phyloP scores from a whole-genome alignment of 2,329 filamentous ascomycete species.

The Aspergillus japonicus region DNA sequence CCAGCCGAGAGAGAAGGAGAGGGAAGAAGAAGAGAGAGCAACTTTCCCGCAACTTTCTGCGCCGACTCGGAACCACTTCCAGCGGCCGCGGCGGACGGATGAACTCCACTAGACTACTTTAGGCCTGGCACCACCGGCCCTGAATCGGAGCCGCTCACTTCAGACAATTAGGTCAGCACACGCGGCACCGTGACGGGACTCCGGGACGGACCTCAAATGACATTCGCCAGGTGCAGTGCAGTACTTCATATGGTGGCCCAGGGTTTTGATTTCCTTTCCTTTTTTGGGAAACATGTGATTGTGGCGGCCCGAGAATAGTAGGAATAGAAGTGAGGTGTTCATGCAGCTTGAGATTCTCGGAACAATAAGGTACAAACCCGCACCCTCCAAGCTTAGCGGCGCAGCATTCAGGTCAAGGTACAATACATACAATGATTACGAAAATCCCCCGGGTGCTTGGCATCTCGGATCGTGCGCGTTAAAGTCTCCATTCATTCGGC shows the following conservation, averaged over 20 bases:
- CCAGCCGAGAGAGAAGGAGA: constrained; percentile 9
- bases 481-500: background rate
- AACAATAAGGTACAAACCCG: too few relatives aligned
- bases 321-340: too few relatives aligned
- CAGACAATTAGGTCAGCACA: constrained; percentile 4
- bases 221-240: too few relatives aligned
- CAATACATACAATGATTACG: too few relatives aligned
- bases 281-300: background rate
- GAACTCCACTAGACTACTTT: constrained; percentile 9
- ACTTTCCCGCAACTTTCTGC: constrained; percentile 12
- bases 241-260: background rate
- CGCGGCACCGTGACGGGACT: too few relatives aligned
- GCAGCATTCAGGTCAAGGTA: too few relatives aligned
- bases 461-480: background rate
- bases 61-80: constrained; percentile 18
- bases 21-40: constrained; percentile 5
- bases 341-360: too few relatives aligned
- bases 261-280: background rate
- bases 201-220: too few relatives aligned
- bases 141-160: constrained; percentile 1
- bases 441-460: too few relatives aligned
- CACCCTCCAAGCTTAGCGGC: too few relatives aligned
- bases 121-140: constrained; percentile 6
- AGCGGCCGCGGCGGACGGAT: constrained; percentile 4
- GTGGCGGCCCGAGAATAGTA: too few relatives aligned